Base-by-base conservation (phyloP, 2,329 filamentous ascomycete species). In the Purpureocillium takamizusanense region DNA sequence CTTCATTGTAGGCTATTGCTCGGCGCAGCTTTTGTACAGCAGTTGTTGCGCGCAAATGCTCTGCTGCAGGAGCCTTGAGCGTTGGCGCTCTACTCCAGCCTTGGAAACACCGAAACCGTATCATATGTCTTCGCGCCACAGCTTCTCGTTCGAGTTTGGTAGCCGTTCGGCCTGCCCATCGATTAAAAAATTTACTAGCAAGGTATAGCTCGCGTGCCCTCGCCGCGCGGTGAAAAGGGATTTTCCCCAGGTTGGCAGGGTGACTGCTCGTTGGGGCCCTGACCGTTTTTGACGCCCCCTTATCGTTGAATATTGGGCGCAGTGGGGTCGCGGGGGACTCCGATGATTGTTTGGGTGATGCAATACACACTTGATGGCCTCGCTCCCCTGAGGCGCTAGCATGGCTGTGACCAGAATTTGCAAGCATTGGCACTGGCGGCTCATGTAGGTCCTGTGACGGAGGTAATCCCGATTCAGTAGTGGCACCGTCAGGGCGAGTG, bases 41-140 rank as follows among this genome's bases (percentile, higher is more conserved):
- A 5, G 52, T 55, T 2, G 45, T 38, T 5, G 49, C 50, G 32
- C 49, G 55, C 36, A 64, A 45, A 14, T 54, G 48, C n/a, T 59
- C 56, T 4, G 48, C 43, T 2, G 43, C 49, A 3, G 57, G 57
- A 6, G 53, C 44, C 14, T 48, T 53, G 10, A 54, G 50, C 23
- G 43, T 51, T 12, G 61, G 60, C 7, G 51, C 50, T 36, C 59
- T 53, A 25, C 50, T 56, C 61, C 61, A 64, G 29, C 53, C 52
- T 31, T 51, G 50, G 38, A 63, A 64, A 39, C 56, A 63, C 10
- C 65, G 63, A 41, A 65, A 76, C 39, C 81, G 70, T 38, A 92
- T 62, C 42, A 89, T 77, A 53, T 86, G 83, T 44, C 77, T 69
- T 44, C 83, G 72, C 15, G 84, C 86, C 31, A 78, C 69, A 4